Evolutionary conservation across 2,329 filamentous ascomycete species (phyloP).

Genomic region (Nothophaeocryptopus gaeumannii): DNA sequence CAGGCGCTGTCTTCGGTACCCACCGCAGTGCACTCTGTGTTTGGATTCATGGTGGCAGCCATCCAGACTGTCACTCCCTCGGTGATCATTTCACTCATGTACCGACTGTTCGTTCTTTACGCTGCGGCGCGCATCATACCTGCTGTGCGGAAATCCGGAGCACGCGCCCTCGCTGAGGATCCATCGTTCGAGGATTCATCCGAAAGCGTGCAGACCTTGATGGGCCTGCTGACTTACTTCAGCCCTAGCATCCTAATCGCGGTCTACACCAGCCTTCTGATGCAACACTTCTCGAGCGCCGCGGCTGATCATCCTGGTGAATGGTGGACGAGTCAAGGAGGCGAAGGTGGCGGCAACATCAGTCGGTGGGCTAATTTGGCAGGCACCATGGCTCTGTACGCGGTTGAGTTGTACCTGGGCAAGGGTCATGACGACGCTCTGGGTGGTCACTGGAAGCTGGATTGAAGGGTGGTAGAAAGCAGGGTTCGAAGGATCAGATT

Average conservation of each 20-base stretch:
- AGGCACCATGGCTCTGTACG: conserved; percentile 84
- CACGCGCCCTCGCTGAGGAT: conserved; percentile 77
- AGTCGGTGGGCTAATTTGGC: conserved; percentile 94
- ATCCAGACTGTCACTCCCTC: conserved; percentile 94
- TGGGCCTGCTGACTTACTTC: conserved; percentile 88
- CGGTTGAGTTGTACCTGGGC: conserved; percentile 83
- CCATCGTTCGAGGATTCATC: conserved; percentile 71
- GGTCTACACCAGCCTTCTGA: conserved; percentile 89
- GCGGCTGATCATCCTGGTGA: conserved; percentile 56
- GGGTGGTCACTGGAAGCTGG: conserved; percentile 78
- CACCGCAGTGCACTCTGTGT: conserved; percentile 74
- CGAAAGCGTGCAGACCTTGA: conserved; percentile 66
- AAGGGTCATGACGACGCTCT: conserved; percentile 75
- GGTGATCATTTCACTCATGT: conserved; percentile 90
- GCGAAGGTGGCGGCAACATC: conserved; percentile 76
- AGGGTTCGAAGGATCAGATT: not conserved
- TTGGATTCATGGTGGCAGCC: conserved; percentile 84
- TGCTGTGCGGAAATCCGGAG: conserved; percentile 82
- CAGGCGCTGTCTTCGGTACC: conserved; percentile 82
- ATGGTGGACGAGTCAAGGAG: conserved; percentile 83
- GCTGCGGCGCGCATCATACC: conserved; percentile 94
- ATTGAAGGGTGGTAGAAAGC: conserved; percentile 17
- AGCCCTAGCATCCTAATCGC: conserved; percentile 91
- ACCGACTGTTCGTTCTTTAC: conserved; percentile 92
- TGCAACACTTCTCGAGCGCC: conserved; percentile 88